These are phyloP conservation scores for Coemansia sp. DNA, from an alignment of 192 early-diverging fungal species.

Conservation along the genomic window DNA sequence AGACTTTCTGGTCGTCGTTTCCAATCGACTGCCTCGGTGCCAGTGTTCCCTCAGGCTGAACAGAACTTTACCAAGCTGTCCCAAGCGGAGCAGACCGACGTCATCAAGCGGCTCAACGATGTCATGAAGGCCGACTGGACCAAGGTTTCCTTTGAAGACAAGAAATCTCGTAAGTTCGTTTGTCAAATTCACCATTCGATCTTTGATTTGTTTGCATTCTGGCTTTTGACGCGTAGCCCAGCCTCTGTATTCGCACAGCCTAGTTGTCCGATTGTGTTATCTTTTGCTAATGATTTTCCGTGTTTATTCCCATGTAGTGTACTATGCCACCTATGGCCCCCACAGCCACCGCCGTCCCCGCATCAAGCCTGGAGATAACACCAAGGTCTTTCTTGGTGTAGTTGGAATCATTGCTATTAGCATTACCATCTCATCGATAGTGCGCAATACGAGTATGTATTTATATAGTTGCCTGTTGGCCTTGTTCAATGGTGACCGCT, in stretches of 20 bases:
- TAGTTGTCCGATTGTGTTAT: not conserved
- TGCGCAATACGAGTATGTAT: slow-evolving; percentile 53
- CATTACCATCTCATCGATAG: slow-evolving; percentile 61
- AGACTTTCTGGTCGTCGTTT: no score
- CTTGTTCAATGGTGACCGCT: not conserved
- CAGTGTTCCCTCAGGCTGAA: slow-evolving; percentile 47
- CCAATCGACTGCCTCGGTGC: slow-evolving; percentile 52
- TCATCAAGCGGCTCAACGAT: slow-evolving; percentile 78
- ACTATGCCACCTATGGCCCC: slow-evolving; percentile 94
- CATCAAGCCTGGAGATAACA: slow-evolving; percentile 66
- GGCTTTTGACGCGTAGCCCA: not conserved
- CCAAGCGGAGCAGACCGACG: slow-evolving; percentile 79
- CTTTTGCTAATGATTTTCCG: not conserved
- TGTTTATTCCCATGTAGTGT: slow-evolving; percentile 57
- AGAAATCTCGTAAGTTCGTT: slow-evolving; percentile 74
- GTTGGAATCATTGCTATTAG: slow-evolving; percentile 59
- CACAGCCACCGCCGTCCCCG: slow-evolving; percentile 85
- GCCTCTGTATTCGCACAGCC: not conserved
- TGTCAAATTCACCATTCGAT: not conserved
- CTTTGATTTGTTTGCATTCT: not conserved
- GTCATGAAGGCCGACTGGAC: slow-evolving; percentile 97
- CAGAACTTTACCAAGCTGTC: slow-evolving; percentile 70
- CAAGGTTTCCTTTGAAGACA: slow-evolving; percentile 87
- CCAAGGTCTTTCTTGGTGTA: slow-evolving; percentile 72
- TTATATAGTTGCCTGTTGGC: not conserved